Evolutionary conservation across 2,329 filamentous ascomycete genomes (phyloP).

Genomic region (Cytospora piceicola): DNA sequence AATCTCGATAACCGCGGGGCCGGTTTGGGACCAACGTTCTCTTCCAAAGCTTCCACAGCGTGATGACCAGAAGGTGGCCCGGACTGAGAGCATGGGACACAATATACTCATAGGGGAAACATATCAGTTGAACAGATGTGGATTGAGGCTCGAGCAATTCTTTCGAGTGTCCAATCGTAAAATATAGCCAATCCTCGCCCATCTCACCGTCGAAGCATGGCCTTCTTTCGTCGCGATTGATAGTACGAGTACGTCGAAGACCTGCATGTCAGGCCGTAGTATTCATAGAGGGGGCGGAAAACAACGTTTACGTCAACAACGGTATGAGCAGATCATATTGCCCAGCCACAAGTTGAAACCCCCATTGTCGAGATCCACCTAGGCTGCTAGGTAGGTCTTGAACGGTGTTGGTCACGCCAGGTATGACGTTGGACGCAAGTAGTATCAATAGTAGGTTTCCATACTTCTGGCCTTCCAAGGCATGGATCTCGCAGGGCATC

Average conservation of each 20-base stretch:
- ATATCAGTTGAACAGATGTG: background rate
- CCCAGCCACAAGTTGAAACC: background rate
- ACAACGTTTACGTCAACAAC: background rate
- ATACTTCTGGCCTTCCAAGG: background rate
- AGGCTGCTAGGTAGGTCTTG: too few relatives aligned
- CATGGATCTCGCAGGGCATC: background rate
- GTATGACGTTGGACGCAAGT: background rate
- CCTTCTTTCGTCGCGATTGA: background rate
- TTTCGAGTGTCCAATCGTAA: background rate
- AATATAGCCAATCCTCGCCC: background rate
- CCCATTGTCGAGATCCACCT: background rate
- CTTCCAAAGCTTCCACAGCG: background rate
- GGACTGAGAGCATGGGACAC: conserved; percentile 1
- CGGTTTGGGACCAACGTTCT: background rate
- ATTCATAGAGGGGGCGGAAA: too few relatives aligned
- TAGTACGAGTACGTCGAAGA: background rate
- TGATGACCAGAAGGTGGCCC: conserved; percentile 1
- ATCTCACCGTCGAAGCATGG: background rate
- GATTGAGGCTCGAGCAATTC: background rate
- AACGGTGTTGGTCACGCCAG: background rate
- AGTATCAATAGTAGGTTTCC: background rate
- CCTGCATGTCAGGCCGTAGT: background rate
- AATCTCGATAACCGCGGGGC: conserved; percentile 1
- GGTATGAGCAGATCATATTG: background rate
- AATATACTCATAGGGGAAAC: background rate